Conservation (phyloP, 768 basidiomycete species). For the Gloeopeniophorella convolvens region DNA sequence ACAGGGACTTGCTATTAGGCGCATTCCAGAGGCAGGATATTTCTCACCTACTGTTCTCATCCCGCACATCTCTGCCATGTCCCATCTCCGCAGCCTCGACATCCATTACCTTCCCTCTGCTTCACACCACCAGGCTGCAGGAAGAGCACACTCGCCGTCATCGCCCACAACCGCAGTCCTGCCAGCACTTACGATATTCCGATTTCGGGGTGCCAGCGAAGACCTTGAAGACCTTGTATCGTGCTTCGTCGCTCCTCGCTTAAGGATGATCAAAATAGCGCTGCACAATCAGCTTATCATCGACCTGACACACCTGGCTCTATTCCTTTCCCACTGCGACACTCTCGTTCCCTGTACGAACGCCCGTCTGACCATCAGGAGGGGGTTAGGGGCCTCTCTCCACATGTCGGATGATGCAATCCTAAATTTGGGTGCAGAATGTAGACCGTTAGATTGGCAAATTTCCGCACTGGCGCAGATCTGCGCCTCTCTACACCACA, state of each 20-base stretch:
- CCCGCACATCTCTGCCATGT: background rate
- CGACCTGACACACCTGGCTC: background rate
- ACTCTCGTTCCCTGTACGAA: too few species aligned
- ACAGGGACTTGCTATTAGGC: background rate
- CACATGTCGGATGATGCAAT: too few species aligned
- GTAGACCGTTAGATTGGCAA: too few species aligned
- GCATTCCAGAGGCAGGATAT: background rate
- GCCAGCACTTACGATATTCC: background rate
- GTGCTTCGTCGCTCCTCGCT: background rate
- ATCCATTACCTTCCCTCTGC: background rate
- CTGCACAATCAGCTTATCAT: background rate
- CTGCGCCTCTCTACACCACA: too few species aligned
- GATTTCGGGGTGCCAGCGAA: background rate
- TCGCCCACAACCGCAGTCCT: background rate
- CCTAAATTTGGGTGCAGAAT: too few species aligned
- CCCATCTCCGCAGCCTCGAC: background rate
- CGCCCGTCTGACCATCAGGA: too few species aligned
- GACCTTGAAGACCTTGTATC: slow-evolving; percentile 3
- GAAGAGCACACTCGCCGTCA: background rate
- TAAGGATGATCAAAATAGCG: background rate
- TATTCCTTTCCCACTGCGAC: too few species aligned
- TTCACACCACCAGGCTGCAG: too few species aligned
- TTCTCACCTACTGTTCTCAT: background rate
- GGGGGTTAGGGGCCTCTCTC: too few species aligned
- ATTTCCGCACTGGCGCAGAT: too few species aligned